Percentiles rank a stretch among this genome's conserved stretches.
Conservation (phyloP, 1,139 yeast species). For the Saccharomyces pastorianus region DNA sequence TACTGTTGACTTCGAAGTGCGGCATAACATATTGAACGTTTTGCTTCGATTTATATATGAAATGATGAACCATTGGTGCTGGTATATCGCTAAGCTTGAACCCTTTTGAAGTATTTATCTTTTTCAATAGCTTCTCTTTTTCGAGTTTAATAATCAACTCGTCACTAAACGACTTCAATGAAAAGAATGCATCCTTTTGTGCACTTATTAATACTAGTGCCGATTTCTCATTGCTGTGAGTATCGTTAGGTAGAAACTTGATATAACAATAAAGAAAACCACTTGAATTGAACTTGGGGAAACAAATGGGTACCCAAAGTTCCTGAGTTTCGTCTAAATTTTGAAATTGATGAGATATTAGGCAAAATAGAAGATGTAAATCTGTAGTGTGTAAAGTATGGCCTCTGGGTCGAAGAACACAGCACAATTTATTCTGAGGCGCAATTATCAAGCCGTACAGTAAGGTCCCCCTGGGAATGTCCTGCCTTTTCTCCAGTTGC, state of each 20-base stretch:
- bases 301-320: conserved; percentile 87
- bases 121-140: conserved; percentile 30
- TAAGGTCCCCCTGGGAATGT: conserved; percentile 33
- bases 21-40: conserved; percentile 50
- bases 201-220: conserved; percentile 73
- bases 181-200: conserved; percentile 72
- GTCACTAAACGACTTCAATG: conserved; percentile 54
- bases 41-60: conserved; percentile 63
- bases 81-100: conserved; percentile 45
- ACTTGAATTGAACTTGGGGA: conserved; percentile 79
- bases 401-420: conserved; percentile 53
- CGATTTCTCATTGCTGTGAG: conserved; percentile 32
- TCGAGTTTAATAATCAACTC: conserved; percentile 36
- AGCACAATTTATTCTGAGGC: conserved; percentile 47
- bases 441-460: conserved; percentile 56
- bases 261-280: conserved; percentile 84
- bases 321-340: conserved; percentile 45
- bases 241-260: conserved; percentile 38
- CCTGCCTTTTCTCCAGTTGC: conserved; percentile 16
- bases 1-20: conserved; percentile 11
- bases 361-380: conserved; percentile 52
- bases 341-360: conserved; percentile 44
- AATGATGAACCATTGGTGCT: conserved; percentile 64
- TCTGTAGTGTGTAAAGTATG: conserved; percentile 68
- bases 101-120: conserved; percentile 31